Conservation (phyloP, 2,329 filamentous ascomycete genomes). For the Ophiocordyceps camponoti-floridani region DNA sequence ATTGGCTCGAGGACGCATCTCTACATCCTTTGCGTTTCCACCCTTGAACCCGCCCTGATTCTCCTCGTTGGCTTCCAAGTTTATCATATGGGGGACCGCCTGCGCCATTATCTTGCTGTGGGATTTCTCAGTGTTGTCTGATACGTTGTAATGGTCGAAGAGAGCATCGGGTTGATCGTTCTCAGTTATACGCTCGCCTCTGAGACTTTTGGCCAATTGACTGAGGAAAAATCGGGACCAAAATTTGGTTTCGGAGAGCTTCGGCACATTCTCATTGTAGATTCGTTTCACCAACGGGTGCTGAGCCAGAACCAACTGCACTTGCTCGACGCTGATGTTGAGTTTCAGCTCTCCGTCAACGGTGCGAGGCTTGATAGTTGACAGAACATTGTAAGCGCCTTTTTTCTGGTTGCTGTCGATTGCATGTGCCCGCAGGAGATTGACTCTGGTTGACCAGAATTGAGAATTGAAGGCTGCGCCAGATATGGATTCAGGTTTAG, state of each 20-base stretch:
- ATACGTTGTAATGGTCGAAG: slow-evolving; percentile 72
- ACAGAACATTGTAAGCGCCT: slow-evolving; percentile 85
- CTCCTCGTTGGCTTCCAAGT: slow-evolving; percentile 86
- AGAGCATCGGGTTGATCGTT: slow-evolving; percentile 59
- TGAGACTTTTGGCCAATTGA: slow-evolving; percentile 74
- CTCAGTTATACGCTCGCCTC: slow-evolving; percentile 72
- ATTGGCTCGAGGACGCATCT: slow-evolving; percentile 70
- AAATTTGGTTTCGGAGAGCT: slow-evolving; percentile 62
- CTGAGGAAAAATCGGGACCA: slow-evolving; percentile 93
- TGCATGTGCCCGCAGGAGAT: slow-evolving; percentile 73
- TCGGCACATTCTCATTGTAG: slow-evolving; percentile 85
- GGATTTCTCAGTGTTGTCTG: slow-evolving; percentile 41
- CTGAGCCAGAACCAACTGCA: slow-evolving; percentile 81
- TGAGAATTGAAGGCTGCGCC: slow-evolving; percentile 71
- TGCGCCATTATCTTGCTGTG: slow-evolving; percentile 37
- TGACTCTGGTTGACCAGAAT: slow-evolving; percentile 85
- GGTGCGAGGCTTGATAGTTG: slow-evolving; percentile 57
- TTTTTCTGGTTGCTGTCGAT: slow-evolving; percentile 76
- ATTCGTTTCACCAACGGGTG: slow-evolving; percentile 80
- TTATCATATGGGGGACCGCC: slow-evolving; percentile 73
- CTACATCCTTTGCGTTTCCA: slow-evolving; percentile 76
- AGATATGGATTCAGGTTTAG: slow-evolving; percentile 71
- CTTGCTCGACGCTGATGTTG: slow-evolving; percentile 79
- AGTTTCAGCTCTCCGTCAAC: slow-evolving; percentile 45
- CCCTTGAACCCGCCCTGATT: slow-evolving; percentile 68